Base-by-base conservation (phyloP, 495 filamentous ascomycete species). In the Trichoderma virens region DNA sequence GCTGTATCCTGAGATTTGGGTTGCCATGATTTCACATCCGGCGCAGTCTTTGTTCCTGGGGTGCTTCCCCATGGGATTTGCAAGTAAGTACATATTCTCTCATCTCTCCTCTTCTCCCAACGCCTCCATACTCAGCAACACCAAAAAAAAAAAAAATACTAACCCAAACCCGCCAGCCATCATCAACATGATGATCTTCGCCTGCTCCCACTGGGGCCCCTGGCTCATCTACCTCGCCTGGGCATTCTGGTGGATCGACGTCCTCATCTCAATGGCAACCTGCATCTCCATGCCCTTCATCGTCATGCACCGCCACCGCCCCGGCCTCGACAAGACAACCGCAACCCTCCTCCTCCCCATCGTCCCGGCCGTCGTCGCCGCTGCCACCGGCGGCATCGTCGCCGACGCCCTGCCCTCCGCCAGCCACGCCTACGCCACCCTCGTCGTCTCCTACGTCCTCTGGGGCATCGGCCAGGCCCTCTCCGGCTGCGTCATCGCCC, bases 291-390 rank as follows among this genome's bases (percentile, higher is more conserved):
- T 88, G 35, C 81, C 85, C 2, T 88, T 85, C 66, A 63, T 84
- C 2, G 75, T 88, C 59, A 79, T 73, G 68, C 68, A 64, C 63
- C 47, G 65, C 16, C 75, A 80, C 51, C 70, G 64, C 31, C 67
- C 68, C 9, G 65, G 66, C 25, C 68, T 76, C 25, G 30, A 62
- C 5, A 62, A 64, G 0, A 85, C 88, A 78, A 88, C 83, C 2
- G 86, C 85, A 0, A 75, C 75, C 6, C 86, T 80, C 77, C 78
- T 89, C 5, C 74, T 88, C 1, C 85, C 86, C 14, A 82, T 89
- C 25, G 84, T 88, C 34, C 71, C 78, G 8, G 70, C 79, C 13
- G 79, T 87, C 18, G 84, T 88, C n/a, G 81, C 85, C 0, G 76
- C 85, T 0, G 79, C 83, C 4, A 78, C 84, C 1, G 86, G 85